These are phyloP conservation scores for Monosporascus sp. DNA, from an alignment of 2,329 filamentous ascomycete genomes.

Conservation along the genomic window DNA sequence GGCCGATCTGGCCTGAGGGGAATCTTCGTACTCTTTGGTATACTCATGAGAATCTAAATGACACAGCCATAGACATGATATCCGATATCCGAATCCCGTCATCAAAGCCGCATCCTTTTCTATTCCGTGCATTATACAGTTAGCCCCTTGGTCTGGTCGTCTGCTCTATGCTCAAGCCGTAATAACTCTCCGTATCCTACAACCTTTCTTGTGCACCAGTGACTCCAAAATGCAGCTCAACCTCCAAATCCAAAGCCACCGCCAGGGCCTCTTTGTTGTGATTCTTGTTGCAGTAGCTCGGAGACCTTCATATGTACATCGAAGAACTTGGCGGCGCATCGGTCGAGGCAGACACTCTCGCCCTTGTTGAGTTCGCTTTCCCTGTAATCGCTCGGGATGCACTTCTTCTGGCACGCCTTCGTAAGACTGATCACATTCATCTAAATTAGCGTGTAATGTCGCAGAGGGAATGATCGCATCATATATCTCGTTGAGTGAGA, in stretches of 20 bases:
- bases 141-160: background rate
- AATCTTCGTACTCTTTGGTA: background rate
- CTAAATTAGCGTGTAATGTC: conserved; percentile 8
- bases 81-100: background rate
- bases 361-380: conserved; percentile 98
- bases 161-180: background rate
- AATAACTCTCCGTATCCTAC: conserved; percentile 1
- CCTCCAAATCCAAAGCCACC: conserved; percentile 41
- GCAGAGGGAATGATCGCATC: background rate
- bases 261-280: conserved; percentile 57
- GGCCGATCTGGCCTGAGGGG: background rate
- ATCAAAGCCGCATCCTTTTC: background rate
- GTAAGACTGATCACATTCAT: conserved; percentile 55
- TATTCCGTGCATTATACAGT: background rate
- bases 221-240: conserved; percentile 4
- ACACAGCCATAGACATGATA: background rate
- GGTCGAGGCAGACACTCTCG: conserved; percentile 96
- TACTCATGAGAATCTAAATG: background rate
- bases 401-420: conserved; percentile 88
- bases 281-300: conserved; percentile 91
- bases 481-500: too few species aligned
- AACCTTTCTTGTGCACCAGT: background rate
- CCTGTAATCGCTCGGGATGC: conserved; percentile 86
- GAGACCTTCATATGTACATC: conserved; percentile 97
- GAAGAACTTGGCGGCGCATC: conserved; percentile 97